Evolutionary conservation across 805 yeast species (phyloP), one percentile per base, ranked within the genome.

Genomic region (Limtongia smithiae): DNA sequence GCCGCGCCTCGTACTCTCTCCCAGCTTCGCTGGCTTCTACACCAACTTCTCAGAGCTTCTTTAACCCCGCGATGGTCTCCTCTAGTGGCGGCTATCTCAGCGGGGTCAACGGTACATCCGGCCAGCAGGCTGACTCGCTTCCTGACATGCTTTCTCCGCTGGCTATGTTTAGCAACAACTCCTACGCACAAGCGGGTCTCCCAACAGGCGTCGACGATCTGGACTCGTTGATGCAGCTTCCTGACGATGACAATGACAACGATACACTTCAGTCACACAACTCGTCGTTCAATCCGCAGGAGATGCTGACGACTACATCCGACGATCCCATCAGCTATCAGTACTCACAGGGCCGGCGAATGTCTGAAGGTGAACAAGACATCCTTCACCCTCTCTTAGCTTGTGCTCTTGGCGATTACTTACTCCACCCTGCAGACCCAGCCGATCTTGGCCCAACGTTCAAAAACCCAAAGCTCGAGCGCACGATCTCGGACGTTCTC

Each of bases 401-500:
- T 20, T 37, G 18, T 21, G 22, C 39, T 21, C 20, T 20, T n/a
- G 42, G 33, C 44, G 30, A 22, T 14, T 48, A 48, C 47, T 50
- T 39, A 45, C 50, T 36, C 28, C 33, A 41, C 15, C 36, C 50
- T 12, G 31, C 44, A 50, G 55, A 50, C 42, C 44, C 44, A 3
- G 8, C 43, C 22, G 38, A 48, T 30, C 31, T 44, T 11, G 38
- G 15, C 18, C 42, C 46, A 4, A 43, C 54, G 1, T 70, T 75
- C 50, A 49, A 49, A 35, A 54, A 54, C 28, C 82, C 82, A 22
- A 65, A 68, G 14, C 66, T 76, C 35, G 75, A 77, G 62, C 74
- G 80, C 58, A 71, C 82, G 18, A 62, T 78, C 46, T 76, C 80
- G 15, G 83, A 79, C 54, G 75, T 78, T 18, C 72, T 78, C 73